Conservation (phyloP, 192 early-diverging fungal species). For the Podila clonocystis region DNA sequence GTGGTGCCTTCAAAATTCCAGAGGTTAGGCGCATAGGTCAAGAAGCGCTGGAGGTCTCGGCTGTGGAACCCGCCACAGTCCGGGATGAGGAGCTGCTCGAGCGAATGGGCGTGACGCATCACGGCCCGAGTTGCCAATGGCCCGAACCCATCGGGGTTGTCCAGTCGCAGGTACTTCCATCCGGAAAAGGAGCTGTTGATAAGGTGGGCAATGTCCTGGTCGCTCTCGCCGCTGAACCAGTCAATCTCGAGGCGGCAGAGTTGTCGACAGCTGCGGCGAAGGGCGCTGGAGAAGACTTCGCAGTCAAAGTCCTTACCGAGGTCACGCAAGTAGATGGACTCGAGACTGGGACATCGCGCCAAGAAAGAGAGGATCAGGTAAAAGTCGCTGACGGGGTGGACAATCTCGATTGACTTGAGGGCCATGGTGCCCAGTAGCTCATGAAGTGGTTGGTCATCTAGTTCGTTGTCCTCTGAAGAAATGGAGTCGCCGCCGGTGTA, state of each 20-base stretch:
- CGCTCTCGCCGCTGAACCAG: not conserved
- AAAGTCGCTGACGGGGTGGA: not conserved
- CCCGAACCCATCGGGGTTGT: not conserved
- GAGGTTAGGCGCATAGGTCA: not conserved
- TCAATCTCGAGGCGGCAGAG: constrained; percentile 1
- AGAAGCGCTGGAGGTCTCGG: not conserved
- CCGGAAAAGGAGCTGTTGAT: constrained; percentile 1
- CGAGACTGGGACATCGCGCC: not conserved
- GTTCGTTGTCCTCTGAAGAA: not conserved
- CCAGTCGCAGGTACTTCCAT: not conserved
- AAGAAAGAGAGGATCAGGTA: not conserved
- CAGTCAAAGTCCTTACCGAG: not conserved
- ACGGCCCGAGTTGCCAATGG: not conserved
- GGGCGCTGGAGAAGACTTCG: not conserved
- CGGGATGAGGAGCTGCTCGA: not conserved
- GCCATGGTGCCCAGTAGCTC: not conserved
- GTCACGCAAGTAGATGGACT: not conserved
- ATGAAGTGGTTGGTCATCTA: not conserved
- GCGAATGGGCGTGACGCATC: not conserved
- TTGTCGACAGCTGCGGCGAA: not conserved
- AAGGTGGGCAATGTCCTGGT: not conserved
- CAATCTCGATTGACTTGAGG: not conserved
- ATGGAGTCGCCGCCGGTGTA: not conserved
- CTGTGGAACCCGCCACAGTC: constrained; percentile 3
- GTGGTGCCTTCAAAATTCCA: not conserved